Evolutionary conservation across 805 yeast species (phyloP).

Genomic region (Metschnikowia bowlesiae): DNA sequence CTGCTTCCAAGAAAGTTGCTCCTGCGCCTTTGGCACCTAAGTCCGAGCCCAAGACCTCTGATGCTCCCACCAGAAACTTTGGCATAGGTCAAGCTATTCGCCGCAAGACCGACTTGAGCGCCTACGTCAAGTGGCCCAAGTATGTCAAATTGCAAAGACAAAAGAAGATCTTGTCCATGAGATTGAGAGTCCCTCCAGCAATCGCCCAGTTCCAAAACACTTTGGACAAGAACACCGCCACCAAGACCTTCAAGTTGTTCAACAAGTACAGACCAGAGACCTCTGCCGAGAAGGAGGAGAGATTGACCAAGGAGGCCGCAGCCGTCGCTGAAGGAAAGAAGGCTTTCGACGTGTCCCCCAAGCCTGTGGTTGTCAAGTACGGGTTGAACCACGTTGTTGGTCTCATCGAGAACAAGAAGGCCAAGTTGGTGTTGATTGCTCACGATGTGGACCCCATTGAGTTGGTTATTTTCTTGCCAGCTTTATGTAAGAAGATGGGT

Average conservation of each 20-base stretch:
- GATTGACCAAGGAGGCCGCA: constrained; percentile 98
- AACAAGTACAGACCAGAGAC: constrained; percentile 99
- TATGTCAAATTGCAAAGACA: constrained; percentile 98
- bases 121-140: constrained; percentile 99
- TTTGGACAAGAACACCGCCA: constrained; percentile 98
- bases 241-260: constrained; percentile 93
- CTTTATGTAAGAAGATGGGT: constrained; percentile 99
- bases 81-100: constrained; percentile 97
- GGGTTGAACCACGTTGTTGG: constrained; percentile 99
- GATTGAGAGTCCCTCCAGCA: constrained; percentile 99
- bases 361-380: constrained; percentile 95
- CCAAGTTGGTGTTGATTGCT: constrained; percentile 94
- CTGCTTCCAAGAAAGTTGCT: constrained; percentile 49
- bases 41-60: constrained; percentile 20
- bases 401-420: constrained; percentile 96
- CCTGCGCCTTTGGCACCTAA: constrained; percentile 44
- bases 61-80: constrained; percentile 55
- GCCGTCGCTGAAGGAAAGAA: constrained; percentile 98
- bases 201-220: constrained; percentile 94
- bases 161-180: constrained; percentile 89
- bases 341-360: constrained; percentile 93
- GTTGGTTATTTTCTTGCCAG: constrained; percentile 95
- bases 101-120: constrained; percentile 93
- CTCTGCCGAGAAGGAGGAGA: constrained; percentile 95
- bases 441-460: constrained; percentile 99